Evolutionary conservation across 768 basidiomycete genomes (phyloP), one percentile per base, ranked within the genome.

Genomic region (Tricholoma hemisulphureum): DNA sequence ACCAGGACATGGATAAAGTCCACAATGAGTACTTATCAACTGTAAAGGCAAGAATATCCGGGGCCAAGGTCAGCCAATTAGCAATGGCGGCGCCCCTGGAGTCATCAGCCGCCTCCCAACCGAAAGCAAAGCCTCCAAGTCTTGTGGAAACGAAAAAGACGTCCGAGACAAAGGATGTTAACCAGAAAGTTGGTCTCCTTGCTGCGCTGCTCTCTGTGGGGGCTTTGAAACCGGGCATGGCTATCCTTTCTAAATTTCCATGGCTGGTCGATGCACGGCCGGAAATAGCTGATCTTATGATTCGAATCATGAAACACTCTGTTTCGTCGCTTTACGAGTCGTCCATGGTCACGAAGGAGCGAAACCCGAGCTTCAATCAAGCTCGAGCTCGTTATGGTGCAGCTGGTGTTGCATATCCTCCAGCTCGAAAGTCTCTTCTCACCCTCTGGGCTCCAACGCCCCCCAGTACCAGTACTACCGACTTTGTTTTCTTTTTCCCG

Each of bases 401-500:
- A 2, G 77, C 80, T 26, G 86, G 89, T 13, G 69, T 83, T 29
- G 70, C 79, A 6, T 73, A 77, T 4, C 75, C 83, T 6, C 78
- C 81, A 10, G 70, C 80, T 20, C 83, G 85, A 23, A 92, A 89
- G 65, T 76, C 84, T 0, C 69, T 83, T 4, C 77, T 94, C n/a
- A 91, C 92, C 0, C 72, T 89, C 3, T 82, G 82, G 71, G 88
- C 90, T 2, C 95, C 95, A 3, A 82, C 83, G 11, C 95, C 95
- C 23, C 89, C 91, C 0, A 81, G 84, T 63, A 95, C 93, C 20
- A 82, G 76, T 54, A 80, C 77, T 3, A 81, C 80, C n/a, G 85
- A 88, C 51, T 96, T 93, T 64, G 83, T 92, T 5, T 97, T 92
- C 78, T 98, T 97, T 80, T 96, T 88, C 70, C 89, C 93, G 11